phyloP scores from a whole-genome alignment of 148 eudicot genomes.

The Chenopodium formosanum region DNA sequence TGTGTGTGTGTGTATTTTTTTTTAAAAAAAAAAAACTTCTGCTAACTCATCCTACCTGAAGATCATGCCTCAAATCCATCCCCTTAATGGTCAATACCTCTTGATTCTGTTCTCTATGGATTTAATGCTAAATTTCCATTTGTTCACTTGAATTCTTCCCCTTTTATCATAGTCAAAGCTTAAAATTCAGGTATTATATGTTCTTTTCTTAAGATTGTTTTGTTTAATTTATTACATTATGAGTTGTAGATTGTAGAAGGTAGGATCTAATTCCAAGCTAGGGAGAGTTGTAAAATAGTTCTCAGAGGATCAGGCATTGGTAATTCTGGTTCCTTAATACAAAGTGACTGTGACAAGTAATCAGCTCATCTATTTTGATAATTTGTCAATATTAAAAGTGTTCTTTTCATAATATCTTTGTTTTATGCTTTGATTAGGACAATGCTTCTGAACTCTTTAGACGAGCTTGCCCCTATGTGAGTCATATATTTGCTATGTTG shows the following conservation, averaged over 20 bases:
- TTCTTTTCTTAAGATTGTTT: neutral
- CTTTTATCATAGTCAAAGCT: neutral
- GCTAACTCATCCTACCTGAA: neutral
- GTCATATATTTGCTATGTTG: too few relatives aligned
- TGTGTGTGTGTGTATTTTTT: too few relatives aligned
- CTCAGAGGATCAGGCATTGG: neutral
- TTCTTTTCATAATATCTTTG: slow-evolving; percentile 12
- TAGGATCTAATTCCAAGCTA: neutral
- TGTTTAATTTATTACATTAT: slow-evolving; percentile 6
- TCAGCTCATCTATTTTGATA: neutral
- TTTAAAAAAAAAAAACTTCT: neutral
- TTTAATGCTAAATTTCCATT: neutral
- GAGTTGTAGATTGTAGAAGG: slow-evolving; percentile 10
- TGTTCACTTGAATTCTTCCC: too few relatives aligned
- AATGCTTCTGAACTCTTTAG: slow-evolving; percentile 80
- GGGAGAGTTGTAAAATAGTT: neutral
- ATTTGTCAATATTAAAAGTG: neutral
- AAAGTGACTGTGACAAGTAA: neutral
- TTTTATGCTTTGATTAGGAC: slow-evolving; percentile 45
- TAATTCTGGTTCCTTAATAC: neutral
- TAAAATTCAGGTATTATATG: neutral
- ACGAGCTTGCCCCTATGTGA: slow-evolving; percentile 99
- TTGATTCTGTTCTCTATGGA: neutral
- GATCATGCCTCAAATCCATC: neutral
- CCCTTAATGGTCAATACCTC: neutral